These are phyloP conservation scores for Parmelia sp. DNA, from an alignment of 495 filamentous ascomycete species.

Conservation along the genomic window DNA sequence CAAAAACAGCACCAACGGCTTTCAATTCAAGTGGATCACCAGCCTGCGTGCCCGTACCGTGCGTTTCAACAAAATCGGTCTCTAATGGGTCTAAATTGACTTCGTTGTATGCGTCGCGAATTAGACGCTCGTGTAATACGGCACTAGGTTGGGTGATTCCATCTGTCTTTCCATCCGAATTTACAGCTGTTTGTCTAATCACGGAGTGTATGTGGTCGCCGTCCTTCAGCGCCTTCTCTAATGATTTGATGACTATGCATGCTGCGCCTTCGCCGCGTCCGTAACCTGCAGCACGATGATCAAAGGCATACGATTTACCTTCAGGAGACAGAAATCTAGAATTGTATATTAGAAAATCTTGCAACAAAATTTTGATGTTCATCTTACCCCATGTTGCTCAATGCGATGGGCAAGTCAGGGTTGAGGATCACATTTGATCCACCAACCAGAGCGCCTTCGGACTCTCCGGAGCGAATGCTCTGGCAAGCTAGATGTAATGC, in stretches of 20 bases:
- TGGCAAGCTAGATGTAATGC: slow-evolving; percentile 47
- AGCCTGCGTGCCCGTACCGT: slow-evolving; percentile 11
- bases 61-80: slow-evolving; percentile 27
- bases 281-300: slow-evolving; percentile 37
- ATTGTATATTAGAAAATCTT: too few relatives aligned
- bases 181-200: slow-evolving; percentile 20
- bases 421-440: slow-evolving; percentile 37
- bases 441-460: slow-evolving; percentile 36
- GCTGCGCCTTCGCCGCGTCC: slow-evolving; percentile 41
- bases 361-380: too few relatives aligned
- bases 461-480: slow-evolving; percentile 39
- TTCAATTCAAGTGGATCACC: slow-evolving; percentile 12
- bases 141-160: slow-evolving; percentile 18
- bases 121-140: slow-evolving; percentile 13
- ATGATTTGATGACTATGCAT: slow-evolving; percentile 37
- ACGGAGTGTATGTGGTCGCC: slow-evolving; percentile 45
- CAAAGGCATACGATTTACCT: slow-evolving; percentile 42
- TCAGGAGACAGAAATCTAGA: slow-evolving; percentile 30
- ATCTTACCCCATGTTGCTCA: slow-evolving; percentile 10
- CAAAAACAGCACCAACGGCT: background rate
- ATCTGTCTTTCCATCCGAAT: slow-evolving; percentile 32
- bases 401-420: slow-evolving; percentile 7
- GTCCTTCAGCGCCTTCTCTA: slow-evolving; percentile 34
- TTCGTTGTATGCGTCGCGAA: slow-evolving; percentile 25
- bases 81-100: slow-evolving; percentile 9